A percentile compares a stretch with the other conserved stretches of the same genome.
These are phyloP conservation scores for Corinectria fuckeliana DNA, from an alignment of 2,329 filamentous ascomycete species.

Conservation along the genomic window DNA sequence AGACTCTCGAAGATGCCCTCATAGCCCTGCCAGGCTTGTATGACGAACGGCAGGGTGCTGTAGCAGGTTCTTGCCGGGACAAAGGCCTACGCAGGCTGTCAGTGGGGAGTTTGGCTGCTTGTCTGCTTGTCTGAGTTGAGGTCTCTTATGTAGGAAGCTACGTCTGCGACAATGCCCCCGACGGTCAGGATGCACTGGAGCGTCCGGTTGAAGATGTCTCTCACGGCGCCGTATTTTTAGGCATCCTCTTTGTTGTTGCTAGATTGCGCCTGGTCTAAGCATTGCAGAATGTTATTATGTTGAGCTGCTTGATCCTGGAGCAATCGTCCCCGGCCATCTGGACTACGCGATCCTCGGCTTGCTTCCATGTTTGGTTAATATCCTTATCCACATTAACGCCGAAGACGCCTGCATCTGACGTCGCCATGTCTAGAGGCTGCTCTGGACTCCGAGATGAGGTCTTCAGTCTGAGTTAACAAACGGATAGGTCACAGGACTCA, in stretches of 20 bases:
- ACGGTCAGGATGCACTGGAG: conserved; percentile 44
- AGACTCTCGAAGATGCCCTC: conserved; percentile 45
- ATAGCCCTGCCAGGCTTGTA: conserved; percentile 45
- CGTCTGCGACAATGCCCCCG: conserved; percentile 42
- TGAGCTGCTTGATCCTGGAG: conserved; percentile 34
- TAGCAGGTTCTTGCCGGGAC: conserved; percentile 44
- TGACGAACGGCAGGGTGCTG: conserved; percentile 46
- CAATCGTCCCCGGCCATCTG: conserved; percentile 42
- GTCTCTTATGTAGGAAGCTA: conserved; percentile 29
- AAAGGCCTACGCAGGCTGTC: conserved; percentile 38
- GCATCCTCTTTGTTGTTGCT: conserved; percentile 38
- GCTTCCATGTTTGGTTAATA: conserved; percentile 42
- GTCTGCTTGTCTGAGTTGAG: no score
- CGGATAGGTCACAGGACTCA: no score
- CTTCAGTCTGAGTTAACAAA: no score
- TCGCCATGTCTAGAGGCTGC: not conserved
- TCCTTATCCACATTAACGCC: conserved; percentile 20
- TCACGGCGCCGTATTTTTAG: conserved; percentile 39
- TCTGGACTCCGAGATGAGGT: no score
- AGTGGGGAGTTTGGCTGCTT: not conserved
- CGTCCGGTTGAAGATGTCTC: conserved; percentile 37
- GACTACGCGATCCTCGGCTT: conserved; percentile 42
- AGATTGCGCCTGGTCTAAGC: conserved; percentile 38
- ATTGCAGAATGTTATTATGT: conserved; percentile 40
- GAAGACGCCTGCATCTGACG: not conserved